A percentile compares a stretch with the other conserved stretches of the same genome.
phyloP scores from a whole-genome alignment of 805 yeast genomes.

The Starmerella gropengiesseri region DNA sequence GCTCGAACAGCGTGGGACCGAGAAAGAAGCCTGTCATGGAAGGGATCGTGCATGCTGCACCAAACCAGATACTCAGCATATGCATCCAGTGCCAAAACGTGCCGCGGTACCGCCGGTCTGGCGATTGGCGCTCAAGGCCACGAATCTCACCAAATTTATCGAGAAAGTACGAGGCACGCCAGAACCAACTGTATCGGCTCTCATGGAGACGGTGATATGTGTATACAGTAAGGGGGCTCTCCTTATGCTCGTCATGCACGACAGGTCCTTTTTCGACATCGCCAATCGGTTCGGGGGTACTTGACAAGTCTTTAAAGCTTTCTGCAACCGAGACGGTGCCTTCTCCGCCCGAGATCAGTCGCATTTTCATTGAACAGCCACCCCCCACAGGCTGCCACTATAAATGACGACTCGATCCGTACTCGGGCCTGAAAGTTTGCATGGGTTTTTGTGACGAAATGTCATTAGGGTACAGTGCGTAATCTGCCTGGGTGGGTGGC shows the following conservation, averaged over 20 bases:
- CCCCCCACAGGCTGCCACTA: too few relatives aligned
- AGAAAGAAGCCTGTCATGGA: slow-evolving; percentile 76
- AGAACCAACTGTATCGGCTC: slow-evolving; percentile 22
- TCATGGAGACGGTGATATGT: slow-evolving; percentile 14
- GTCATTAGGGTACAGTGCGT: too few relatives aligned
- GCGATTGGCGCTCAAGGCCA: slow-evolving; percentile 67
- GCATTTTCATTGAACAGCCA: too few relatives aligned
- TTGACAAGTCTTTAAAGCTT: not conserved
- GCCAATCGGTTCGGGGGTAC: not conserved
- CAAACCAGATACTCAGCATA: slow-evolving; percentile 68
- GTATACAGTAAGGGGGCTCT: slow-evolving; percentile 11
- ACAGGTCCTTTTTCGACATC: not conserved
- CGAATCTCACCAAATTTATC: slow-evolving; percentile 58
- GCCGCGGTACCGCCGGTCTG: slow-evolving; percentile 43
- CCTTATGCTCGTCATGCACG: not conserved
- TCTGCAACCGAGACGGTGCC: not conserved
- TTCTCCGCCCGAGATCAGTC: too few relatives aligned
- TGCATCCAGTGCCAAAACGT: slow-evolving; percentile 20
- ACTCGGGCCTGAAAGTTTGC: too few relatives aligned
- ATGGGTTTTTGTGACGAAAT: too few relatives aligned
- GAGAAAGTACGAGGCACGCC: slow-evolving; percentile 26
- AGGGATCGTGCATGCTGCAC: slow-evolving; percentile 80
- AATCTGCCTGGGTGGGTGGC: too few relatives aligned
- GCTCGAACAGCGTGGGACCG: slow-evolving; percentile 60
- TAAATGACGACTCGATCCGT: too few relatives aligned